Evolutionary conservation across 176 grass and related monocot species (phyloP), one percentile per base, ranked within the genome.

Genomic region (Eragrostis curvula): DNA sequence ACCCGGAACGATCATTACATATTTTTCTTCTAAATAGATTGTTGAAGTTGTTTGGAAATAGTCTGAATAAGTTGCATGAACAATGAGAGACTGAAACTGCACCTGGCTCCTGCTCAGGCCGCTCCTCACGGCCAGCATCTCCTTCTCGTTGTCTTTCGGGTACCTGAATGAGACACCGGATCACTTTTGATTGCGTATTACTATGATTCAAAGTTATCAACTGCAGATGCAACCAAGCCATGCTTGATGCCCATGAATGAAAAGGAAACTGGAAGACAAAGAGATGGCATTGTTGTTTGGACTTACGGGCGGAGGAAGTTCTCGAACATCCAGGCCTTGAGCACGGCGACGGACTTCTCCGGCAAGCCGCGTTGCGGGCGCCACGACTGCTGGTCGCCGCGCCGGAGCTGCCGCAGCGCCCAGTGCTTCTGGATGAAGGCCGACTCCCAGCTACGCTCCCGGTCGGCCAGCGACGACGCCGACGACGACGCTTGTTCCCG

Each of bases 401-500:
- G 90, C 74, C 87, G 43, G 49, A 98, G 86, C 75, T 85, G 90
- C 57, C 92, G 88, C 84, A 93, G 53, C 45, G 90, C 85, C 92
- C 95, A 93, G 76, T 98, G 95, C 84, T 98, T 98, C 87, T 95
- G 90, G 85, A 98, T 88, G 50, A 98, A 89, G 13, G 90, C 78
- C 6, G 91, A 96, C 70, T 99, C 96, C 85, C 88, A 85, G 75
- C 81, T 93, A 70, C 79, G 85, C 83, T 94, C 88, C 68, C 74
- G 85, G 42, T 92, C 89, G 0, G 58, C 85, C 66, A 59, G 39
- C 8, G 90, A n/a, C 64, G 76, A 77, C 66, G 25, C 68, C 56
- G 30, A 24, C 57, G 63, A 24, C 56, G 71, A 13, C 12, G 43
- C 43, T 7, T 61, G 76, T 48, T 27, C 62, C 14, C 62, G 29